Conservation (phyloP, 306 rosid species). For the Trichosanthes truncata region DNA sequence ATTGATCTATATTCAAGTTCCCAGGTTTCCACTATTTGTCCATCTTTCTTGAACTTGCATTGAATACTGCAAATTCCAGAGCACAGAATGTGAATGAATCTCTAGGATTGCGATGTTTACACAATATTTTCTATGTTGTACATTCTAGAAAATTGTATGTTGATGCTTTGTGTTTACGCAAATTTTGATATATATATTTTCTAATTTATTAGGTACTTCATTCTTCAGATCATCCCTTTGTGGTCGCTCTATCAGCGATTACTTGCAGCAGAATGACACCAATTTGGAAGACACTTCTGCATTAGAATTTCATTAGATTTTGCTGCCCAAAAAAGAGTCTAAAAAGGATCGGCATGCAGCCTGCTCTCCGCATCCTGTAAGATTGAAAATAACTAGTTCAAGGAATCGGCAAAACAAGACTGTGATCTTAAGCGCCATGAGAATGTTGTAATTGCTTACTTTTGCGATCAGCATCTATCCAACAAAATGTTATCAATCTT, state of each 20-base stretch:
- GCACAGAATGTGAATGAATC: slow-evolving; percentile 8
- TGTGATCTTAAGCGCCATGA: slow-evolving; percentile 27
- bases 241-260: too few relatives aligned
- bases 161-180: not conserved
- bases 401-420: not conserved
- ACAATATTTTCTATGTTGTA: not conserved
- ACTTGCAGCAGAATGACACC: too few relatives aligned
- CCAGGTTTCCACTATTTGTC: slow-evolving; percentile 62
- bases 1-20: slow-evolving; percentile 20
- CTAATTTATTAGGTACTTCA: too few relatives aligned
- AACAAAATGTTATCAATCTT: slow-evolving; percentile 49
- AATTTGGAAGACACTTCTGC: too few relatives aligned
- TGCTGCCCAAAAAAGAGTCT: too few relatives aligned
- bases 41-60: slow-evolving; percentile 82
- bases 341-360: too few relatives aligned
- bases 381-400: too few relatives aligned
- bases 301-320: too few relatives aligned
- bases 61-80: slow-evolving; percentile 78
- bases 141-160: not conserved
- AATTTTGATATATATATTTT: too few relatives aligned
- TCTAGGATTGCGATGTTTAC: not conserved
- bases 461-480: slow-evolving; percentile 55
- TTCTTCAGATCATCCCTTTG: too few relatives aligned
- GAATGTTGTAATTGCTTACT: slow-evolving; percentile 54
- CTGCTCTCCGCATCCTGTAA: too few relatives aligned